Percentiles rank a stretch among this genome's conserved stretches.
phyloP scores from a whole-genome alignment of 768 basidiomycete genomes.

The Ramaria rubella region DNA sequence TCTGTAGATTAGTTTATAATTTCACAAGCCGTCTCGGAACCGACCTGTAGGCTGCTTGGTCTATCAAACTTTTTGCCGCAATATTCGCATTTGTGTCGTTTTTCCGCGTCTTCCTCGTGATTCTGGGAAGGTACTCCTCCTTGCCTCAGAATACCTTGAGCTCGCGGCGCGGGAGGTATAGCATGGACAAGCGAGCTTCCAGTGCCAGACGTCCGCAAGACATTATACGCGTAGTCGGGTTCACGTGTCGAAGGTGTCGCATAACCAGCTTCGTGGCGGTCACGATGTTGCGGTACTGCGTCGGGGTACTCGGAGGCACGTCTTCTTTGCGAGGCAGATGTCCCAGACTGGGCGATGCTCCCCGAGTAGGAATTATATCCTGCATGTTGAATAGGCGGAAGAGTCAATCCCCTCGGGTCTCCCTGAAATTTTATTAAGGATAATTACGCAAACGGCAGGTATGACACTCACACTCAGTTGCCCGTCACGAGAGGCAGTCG shows the following conservation, averaged over 20 bases:
- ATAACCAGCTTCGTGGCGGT: neutral
- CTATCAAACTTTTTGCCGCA: constrained; percentile 8
- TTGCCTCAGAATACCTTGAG: neutral
- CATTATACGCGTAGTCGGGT: neutral
- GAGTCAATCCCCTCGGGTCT: neutral
- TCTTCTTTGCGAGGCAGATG: neutral
- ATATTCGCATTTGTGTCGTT: constrained; percentile 5
- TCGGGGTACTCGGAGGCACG: neutral
- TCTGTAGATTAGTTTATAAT: neutral
- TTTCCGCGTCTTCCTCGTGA: neutral
- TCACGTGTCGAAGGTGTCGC: neutral
- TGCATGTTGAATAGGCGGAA: neutral
- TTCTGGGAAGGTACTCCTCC: neutral
- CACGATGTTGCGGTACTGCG: neutral
- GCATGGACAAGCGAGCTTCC: neutral
- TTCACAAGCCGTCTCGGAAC: neutral
- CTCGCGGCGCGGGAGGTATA: neutral
- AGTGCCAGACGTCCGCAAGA: neutral
- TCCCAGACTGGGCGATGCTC: neutral
- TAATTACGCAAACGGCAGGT: neutral
- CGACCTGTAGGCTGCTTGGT: constrained; percentile 6
- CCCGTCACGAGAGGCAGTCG: neutral
- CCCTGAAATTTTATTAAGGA: neutral
- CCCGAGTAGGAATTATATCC: neutral
- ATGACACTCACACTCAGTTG: neutral